phyloP scores from a whole-genome alignment of 805 yeast species.

The Schwanniomyces vanrijiae region DNA sequence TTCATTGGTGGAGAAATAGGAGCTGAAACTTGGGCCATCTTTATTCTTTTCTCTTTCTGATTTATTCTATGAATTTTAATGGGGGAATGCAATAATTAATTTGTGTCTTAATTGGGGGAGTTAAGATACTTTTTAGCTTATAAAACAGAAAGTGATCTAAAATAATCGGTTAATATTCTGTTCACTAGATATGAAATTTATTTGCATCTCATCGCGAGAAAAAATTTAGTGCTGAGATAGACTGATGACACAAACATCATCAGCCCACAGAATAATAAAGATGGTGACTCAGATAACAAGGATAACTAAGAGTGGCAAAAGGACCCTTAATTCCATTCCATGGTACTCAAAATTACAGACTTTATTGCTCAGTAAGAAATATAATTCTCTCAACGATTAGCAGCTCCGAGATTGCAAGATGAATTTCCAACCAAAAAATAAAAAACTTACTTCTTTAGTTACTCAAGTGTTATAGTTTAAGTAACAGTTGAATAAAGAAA shows the following conservation, averaged over 20 bases:
- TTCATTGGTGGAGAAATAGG: slow-evolving; percentile 93
- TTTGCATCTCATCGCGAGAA: neutral
- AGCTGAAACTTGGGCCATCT: slow-evolving; percentile 49
- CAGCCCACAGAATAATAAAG: neutral
- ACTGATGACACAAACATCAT: neutral
- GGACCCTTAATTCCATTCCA: neutral
- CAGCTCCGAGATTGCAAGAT: slow-evolving; percentile 2
- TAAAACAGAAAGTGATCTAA: slow-evolving; percentile 4
- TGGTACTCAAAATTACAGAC: neutral
- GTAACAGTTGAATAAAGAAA: slow-evolving; percentile 5
- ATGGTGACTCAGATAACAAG: neutral
- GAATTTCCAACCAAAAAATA: neutral
- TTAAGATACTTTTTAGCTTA: slow-evolving; percentile 8
- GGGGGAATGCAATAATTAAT: slow-evolving; percentile 5
- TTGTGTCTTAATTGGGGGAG: slow-evolving; percentile 6
- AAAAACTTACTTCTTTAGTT: slow-evolving; percentile 6
- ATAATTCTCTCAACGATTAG: slow-evolving; percentile 11
- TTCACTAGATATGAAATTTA: slow-evolving; percentile 2
- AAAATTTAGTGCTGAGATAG: neutral
- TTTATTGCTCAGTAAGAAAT: neutral
- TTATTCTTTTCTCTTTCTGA: slow-evolving; percentile 4
- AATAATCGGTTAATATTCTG: neutral
- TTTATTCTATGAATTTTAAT: neutral
- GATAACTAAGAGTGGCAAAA: neutral
- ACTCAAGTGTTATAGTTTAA: slow-evolving; percentile 1